Evolutionary conservation across 164 flowering plant genomes (phyloP), one percentile per base, ranked within the genome.

Genomic region (Vitis rotundifolia): DNA sequence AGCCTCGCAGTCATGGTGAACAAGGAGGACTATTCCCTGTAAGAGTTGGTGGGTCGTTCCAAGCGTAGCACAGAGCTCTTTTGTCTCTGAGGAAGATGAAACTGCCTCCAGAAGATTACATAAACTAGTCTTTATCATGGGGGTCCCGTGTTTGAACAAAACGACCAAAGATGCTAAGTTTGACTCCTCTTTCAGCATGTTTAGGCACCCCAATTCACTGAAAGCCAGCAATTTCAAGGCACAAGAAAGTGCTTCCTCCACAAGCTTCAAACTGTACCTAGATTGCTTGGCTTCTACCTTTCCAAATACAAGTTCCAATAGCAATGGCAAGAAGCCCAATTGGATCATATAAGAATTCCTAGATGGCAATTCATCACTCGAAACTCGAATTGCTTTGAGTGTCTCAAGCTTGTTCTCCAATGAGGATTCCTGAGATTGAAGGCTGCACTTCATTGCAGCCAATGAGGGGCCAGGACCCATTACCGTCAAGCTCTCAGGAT

Each of bases 71-170:
- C 79, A 77, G 0, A 86, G 84, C 53, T 81, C 83, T 50, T 68
- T 72, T 8, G 83, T 80, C 48, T 80, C 77, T 3, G 54, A 18
- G 10, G 79, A 80, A 28, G 84, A 73, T 60, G 85, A 69, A 26
- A 83, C 75, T 68, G 74, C 77, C 37, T 81, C 88, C 1, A 91
- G 61, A 8, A 89, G 44, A 28, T 70, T 61, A 49, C 97, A 91
- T 59, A 91, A 60, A 18, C 76, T 70, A 28, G 47, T 77, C 75
- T 79, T 85, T 70, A 82, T 80, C 66, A 11, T 29, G 9, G 22
- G 14, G 5, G 31, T 80, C 0, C 89, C 93, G 0, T 76, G 73
- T 11, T 82, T 66, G 37, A 89, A 77, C 57, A 89, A 64, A 52
- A 18, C 28, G 8, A 80, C 15, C 13, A 89, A 80, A 3, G 75